Percentiles rank a stretch among this genome's conserved stretches.
These are phyloP conservation scores for Plasmodium coatneyi DNA, from an alignment of 169 alveolate species.

Conservation along the genomic window DNA sequence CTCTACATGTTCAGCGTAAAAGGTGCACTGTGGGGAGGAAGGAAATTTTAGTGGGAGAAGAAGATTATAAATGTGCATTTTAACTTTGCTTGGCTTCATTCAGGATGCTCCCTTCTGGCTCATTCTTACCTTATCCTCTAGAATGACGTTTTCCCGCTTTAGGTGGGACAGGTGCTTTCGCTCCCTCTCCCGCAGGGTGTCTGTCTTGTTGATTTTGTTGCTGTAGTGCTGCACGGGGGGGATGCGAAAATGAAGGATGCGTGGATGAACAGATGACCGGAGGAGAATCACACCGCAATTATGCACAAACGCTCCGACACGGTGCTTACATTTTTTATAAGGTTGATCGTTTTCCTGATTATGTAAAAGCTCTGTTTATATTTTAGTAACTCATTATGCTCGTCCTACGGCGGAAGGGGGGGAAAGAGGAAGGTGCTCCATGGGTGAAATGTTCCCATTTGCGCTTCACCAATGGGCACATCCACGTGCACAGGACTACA, in stretches of 20 bases:
- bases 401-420: background rate
- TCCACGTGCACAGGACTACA: background rate
- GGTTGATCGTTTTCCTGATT: slow-evolving; percentile 53
- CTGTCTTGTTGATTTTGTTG: slow-evolving; percentile 28
- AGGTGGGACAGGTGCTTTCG: slow-evolving; percentile 23
- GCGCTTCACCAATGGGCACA: background rate
- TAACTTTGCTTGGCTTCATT: background rate
- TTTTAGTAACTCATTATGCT: slow-evolving; percentile 30
- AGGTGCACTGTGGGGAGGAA: slow-evolving; percentile 28
- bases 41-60: background rate
- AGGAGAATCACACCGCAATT: background rate
- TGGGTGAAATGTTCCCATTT: background rate
- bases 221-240: slow-evolving; percentile 21
- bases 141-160: slow-evolving; percentile 25
- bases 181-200: slow-evolving; percentile 15
- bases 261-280: background rate
- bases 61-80: background rate
- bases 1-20: slow-evolving; percentile 66
- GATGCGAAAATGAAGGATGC: background rate
- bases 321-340: slow-evolving; percentile 45
- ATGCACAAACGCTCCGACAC: background rate
- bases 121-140: slow-evolving; percentile 45
- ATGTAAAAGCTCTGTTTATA: slow-evolving; percentile 66
- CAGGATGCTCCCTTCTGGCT: background rate
- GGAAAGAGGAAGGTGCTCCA: background rate